These are phyloP conservation scores for Fusarium napiforme DNA, from an alignment of 2,329 filamentous ascomycete species.

Conservation along the genomic window DNA sequence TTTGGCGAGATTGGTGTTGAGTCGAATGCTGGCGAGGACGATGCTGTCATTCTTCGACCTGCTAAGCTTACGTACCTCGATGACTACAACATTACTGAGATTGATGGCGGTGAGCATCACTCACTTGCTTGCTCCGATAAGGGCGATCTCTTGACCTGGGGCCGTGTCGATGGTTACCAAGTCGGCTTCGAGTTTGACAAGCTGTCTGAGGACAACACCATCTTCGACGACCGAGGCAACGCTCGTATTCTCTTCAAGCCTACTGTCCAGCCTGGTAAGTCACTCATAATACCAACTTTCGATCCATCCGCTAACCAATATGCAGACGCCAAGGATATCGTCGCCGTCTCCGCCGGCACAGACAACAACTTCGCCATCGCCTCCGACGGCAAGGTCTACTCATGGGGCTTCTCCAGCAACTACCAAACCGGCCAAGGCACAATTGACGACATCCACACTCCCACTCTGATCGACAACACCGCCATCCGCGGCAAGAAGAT, in stretches of 20 bases:
- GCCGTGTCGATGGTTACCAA: conserved; percentile 64
- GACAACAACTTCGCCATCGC: conserved; percentile 81
- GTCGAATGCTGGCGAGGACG: conserved; percentile 62
- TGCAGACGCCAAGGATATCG: conserved; percentile 63
- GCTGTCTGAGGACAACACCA: conserved; percentile 61
- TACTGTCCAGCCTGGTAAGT: conserved; percentile 57
- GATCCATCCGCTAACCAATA: not conserved
- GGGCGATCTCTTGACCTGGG: conserved; percentile 70
- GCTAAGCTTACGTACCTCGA: conserved; percentile 73
- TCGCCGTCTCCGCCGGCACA: conserved; percentile 68
- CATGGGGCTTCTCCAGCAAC: conserved; percentile 83
- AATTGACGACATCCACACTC: conserved; percentile 81
- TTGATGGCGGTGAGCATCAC: conserved; percentile 80
- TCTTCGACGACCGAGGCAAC: conserved; percentile 70
- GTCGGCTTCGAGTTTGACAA: conserved; percentile 67
- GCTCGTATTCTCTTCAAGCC: conserved; percentile 71
- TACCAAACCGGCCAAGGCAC: conserved; percentile 83
- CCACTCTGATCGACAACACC: conserved; percentile 85
- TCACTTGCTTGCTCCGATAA: conserved; percentile 70
- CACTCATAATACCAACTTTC: not conserved
- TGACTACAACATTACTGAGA: conserved; percentile 70
- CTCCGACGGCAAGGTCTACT: conserved; percentile 76
- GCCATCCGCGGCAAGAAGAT: conserved; percentile 81
- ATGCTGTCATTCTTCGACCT: conserved; percentile 78
- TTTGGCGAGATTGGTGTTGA: conserved; percentile 81